Conservation (phyloP, 2,329 filamentous ascomycete species). For the Ophioceras dolichostomum region DNA sequence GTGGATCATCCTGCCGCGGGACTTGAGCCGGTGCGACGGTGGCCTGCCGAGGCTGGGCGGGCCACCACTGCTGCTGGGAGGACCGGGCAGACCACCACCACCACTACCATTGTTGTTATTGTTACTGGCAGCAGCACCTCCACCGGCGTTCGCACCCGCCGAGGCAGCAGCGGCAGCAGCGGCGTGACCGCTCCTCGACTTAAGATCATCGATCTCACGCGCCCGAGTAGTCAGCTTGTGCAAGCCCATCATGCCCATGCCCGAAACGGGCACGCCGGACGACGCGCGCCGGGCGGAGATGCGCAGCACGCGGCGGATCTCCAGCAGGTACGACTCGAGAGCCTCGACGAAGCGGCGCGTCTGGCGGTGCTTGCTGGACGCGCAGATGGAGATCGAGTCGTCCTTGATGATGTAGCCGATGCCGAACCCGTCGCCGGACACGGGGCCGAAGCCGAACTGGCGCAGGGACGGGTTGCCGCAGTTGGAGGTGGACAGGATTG, state of each 20-base stretch:
- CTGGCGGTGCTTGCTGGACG: slow-evolving; percentile 86
- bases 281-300: slow-evolving; percentile 43
- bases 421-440: slow-evolving; percentile 85
- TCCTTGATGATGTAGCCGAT: slow-evolving; percentile 99
- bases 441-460: slow-evolving; percentile 94
- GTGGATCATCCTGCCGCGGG: slow-evolving; percentile 60
- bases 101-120: too few relatives aligned
- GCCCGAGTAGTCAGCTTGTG: slow-evolving; percentile 32
- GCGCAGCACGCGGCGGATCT: slow-evolving; percentile 74
- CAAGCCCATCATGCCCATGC: neutral
- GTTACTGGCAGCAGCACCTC: too few relatives aligned
- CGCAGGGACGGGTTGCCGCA: slow-evolving; percentile 91
- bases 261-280: slow-evolving; percentile 8
- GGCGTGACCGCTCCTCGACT: too few relatives aligned
- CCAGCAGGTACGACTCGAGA: slow-evolving; percentile 78
- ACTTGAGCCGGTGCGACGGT: slow-evolving; percentile 44
- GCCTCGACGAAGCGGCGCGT: slow-evolving; percentile 84
- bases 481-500: slow-evolving; percentile 93
- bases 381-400: slow-evolving; percentile 80
- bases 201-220: slow-evolving; percentile 34
- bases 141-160: too few relatives aligned
- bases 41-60: slow-evolving; percentile 11
- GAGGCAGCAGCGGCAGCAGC: too few relatives aligned
- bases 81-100: too few relatives aligned
- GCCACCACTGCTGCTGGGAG: neutral